Evolutionary conservation across 345 rosid species (phyloP).

Genomic region (Cardamine occulta): DNA sequence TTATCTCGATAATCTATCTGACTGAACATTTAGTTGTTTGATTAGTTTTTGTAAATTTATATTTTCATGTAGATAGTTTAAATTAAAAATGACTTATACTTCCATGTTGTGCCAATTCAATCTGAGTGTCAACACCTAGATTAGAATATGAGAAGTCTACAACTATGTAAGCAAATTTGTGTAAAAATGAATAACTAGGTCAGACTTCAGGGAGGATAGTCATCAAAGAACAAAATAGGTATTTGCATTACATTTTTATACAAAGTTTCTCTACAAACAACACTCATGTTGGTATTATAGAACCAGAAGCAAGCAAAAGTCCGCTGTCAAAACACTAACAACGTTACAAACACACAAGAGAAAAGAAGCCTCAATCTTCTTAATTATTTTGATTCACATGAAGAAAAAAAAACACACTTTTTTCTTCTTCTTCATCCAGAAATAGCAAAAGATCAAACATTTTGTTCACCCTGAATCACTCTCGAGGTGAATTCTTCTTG

Average conservation of each 20-base stretch:
- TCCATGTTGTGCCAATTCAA: too few species aligned
- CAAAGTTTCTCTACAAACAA: constrained; percentile 25
- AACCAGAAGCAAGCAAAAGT: constrained; percentile 36
- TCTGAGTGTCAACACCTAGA: too few species aligned
- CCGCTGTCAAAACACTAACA: constrained; percentile 25
- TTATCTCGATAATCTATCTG: too few species aligned
- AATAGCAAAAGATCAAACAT: background rate
- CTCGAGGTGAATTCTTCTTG: constrained; percentile 45
- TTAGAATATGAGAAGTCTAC: background rate
- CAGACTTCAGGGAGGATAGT: background rate
- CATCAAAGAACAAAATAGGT: background rate
- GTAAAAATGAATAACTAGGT: background rate
- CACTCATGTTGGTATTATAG: constrained; percentile 12
- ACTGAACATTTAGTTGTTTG: too few species aligned
- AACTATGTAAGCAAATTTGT: background rate
- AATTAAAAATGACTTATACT: too few species aligned
- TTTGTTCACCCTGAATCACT: constrained; percentile 9
- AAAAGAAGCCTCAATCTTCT: constrained; percentile 27
- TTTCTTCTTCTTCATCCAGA: constrained; percentile 21
- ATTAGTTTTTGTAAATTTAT: too few species aligned
- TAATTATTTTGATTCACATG: constrained; percentile 34
- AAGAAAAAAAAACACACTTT: background rate
- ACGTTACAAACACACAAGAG: constrained; percentile 16
- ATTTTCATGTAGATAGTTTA: too few species aligned
- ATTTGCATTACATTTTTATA: constrained; percentile 31